A percentile compares a stretch with the other conserved stretches of the same genome.
Evolutionary conservation across 2,329 filamentous ascomycete genomes (phyloP).

Genomic region (Penicillium sp.): DNA sequence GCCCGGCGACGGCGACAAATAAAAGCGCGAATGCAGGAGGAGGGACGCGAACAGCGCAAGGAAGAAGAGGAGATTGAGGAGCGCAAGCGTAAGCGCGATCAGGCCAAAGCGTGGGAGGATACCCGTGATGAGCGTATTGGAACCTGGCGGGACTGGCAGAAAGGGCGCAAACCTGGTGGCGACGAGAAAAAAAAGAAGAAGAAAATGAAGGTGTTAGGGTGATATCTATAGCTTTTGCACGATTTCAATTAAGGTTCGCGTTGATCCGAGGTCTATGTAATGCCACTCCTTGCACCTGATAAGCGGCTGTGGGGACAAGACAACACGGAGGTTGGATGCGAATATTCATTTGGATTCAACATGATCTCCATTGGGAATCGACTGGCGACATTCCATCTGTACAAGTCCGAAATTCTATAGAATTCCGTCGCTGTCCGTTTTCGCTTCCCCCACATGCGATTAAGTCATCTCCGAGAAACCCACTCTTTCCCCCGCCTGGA

Average conservation of each 20-base stretch:
- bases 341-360: too few relatives aligned
- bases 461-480: conserved; percentile 15
- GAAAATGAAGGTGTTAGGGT: conserved; percentile 47
- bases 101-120: conserved; percentile 92
- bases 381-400: too few relatives aligned
- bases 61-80: conserved; percentile 78
- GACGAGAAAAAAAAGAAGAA: conserved; percentile 55
- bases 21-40: conserved; percentile 94
- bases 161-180: conserved; percentile 54
- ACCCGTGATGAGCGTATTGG: conserved; percentile 85
- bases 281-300: too few relatives aligned
- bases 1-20: conserved; percentile 74
- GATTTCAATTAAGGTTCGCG: background rate
- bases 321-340: conserved; percentile 7
- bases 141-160: conserved; percentile 90
- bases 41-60: conserved; percentile 80
- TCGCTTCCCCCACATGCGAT: conserved; percentile 12
- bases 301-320: background rate
- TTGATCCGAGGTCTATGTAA: too few relatives aligned
- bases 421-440: background rate
- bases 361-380: too few relatives aligned
- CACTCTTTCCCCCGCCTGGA: conserved; percentile 14
- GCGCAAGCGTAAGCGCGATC: conserved; percentile 79
- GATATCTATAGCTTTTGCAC: conserved; percentile 6
- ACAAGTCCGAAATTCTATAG: background rate